Percentiles rank a stretch among this genome's conserved stretches.
These are phyloP conservation scores for Calycina herbarum DNA, from an alignment of 2,329 filamentous ascomycete genomes.

Conservation along the genomic window DNA sequence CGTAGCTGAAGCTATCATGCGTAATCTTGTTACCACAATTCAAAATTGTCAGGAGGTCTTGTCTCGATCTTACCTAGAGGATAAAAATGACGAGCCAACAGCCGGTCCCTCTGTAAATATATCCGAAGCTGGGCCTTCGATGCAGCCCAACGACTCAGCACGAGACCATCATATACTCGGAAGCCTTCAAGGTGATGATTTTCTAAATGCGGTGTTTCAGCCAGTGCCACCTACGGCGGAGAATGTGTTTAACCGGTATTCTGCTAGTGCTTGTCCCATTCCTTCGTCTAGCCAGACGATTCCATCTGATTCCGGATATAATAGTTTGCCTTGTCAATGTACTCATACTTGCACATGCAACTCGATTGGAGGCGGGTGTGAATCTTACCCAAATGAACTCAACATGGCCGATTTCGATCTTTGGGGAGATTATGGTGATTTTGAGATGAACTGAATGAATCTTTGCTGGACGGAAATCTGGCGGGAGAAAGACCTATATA, in stretches of 20 bases:
- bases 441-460: too few species aligned
- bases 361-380: neutral
- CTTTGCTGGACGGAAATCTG: too few species aligned
- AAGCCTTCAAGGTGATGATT: neutral
- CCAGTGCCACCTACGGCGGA: neutral
- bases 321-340: neutral
- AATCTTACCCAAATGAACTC: neutral
- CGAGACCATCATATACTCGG: neutral
- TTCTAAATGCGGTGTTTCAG: neutral
- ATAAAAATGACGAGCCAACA: neutral
- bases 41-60: slow-evolving; percentile 18
- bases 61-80: slow-evolving; percentile 14
- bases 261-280: neutral
- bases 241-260: neutral
- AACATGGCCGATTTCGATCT: neutral
- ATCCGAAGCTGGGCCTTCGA: neutral
- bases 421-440: too few species aligned
- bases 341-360: neutral
- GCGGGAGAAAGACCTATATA: too few species aligned
- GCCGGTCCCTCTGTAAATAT: neutral
- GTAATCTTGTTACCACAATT: slow-evolving; percentile 17
- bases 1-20: slow-evolving; percentile 15
- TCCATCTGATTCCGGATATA: neutral
- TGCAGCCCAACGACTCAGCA: neutral
- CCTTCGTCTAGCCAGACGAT: neutral